Evolutionary conservation across 306 rosid species (phyloP), one percentile per base, ranked within the genome.

Genomic region (Albizia julibrissin): DNA sequence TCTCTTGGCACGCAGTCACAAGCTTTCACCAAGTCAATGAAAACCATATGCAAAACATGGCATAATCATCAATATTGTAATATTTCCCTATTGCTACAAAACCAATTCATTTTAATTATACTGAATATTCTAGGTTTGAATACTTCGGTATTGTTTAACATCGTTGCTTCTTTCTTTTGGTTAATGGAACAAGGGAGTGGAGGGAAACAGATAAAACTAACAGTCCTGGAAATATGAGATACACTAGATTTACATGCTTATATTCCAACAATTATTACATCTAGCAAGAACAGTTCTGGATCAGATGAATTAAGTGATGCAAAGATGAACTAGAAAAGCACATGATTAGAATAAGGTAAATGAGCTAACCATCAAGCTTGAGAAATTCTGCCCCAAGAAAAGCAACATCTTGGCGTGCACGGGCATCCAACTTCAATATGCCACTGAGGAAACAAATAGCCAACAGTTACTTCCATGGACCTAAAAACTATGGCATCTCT

Each of bases 351-450:
- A 59, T 70, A 74, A 66, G 44, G 69, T 14, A 42, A 73, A 67
- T 72, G 76, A 79, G 26, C 87, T 90, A 80, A 95, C 99, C 99
- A 84, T 95, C 94, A 74, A 95, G 98, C 82, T 93, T 95, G 69
- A 93, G 97, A 85, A 95, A 92, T 83, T 87, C 82, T 10, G 96
- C 88, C 87, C 97, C 99, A 78, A 95, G 93, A 78, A 95, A 86
- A 75, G 99, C 97, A 83, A 95, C 87, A 84, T 87, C 99, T 91
- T 91, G 98, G 61, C 98, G 99, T 8, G 90, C 99, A 78, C 96
- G 99, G 37, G 97, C 98, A 89, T 95, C 91, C 89, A 95, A 80
- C 74, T 97, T 92, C 96, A 87, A 88, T 89, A 95, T 93, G 83
- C 99, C 96, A 72, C 99, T 95, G 89, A 67, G 50, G 72, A 87